Conservation (phyloP, 2,329 filamentous ascomycete genomes). For the Xylaria polymorpha region DNA sequence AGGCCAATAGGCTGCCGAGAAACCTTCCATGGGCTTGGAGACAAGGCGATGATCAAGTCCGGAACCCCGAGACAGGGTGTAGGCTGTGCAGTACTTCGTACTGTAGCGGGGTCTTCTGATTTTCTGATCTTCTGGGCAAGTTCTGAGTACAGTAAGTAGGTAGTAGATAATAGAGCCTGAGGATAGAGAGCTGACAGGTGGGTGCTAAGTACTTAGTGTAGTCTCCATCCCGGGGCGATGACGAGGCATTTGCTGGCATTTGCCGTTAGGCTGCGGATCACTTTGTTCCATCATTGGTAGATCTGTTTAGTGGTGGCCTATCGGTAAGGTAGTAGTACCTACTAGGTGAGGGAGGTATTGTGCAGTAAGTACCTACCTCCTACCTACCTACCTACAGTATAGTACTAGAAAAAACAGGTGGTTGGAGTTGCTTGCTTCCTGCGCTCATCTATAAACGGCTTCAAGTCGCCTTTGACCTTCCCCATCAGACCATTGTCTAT, state of each 20-base stretch:
- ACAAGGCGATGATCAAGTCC: not conserved
- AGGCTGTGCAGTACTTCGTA: no score
- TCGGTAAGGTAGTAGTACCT: no score
- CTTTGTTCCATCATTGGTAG: constrained; percentile 18
- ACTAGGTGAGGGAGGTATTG: not conserved
- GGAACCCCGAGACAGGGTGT: not conserved
- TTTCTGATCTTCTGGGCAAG: not conserved
- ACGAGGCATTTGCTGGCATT: constrained; percentile 37
- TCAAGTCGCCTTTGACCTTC: constrained; percentile 11
- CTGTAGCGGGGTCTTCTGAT: not conserved
- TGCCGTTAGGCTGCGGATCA: constrained; percentile 23
- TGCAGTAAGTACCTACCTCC: no score
- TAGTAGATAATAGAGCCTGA: no score
- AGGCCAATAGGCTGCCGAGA: constrained; percentile 24
- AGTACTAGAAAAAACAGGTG: constrained; percentile 48
- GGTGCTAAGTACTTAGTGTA: not conserved
- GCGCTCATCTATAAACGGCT: constrained; percentile 30
- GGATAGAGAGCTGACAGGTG: not conserved
- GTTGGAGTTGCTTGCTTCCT: constrained; percentile 42
- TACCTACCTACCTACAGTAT: no score
- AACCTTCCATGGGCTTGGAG: not conserved
- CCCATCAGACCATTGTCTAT: not conserved
- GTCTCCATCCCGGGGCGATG: constrained; percentile 27
- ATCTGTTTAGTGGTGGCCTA: constrained; percentile 2
- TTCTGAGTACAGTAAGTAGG: no score